Conservation (phyloP, 495 filamentous ascomycete genomes). For the Acidiella bohemica region DNA sequence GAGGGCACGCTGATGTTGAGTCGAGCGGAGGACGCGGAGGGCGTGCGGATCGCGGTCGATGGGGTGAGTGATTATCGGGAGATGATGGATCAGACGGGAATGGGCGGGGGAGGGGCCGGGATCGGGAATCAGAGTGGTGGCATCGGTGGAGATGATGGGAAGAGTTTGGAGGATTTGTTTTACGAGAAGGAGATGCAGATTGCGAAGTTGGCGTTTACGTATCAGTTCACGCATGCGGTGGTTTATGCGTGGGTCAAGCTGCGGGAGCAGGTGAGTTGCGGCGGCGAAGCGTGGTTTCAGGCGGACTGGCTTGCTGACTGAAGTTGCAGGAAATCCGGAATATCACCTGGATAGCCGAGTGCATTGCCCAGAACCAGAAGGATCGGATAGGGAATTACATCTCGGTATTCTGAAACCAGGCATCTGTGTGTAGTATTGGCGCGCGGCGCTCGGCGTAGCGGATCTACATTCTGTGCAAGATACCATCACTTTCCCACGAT, state of each 20-base stretch:
- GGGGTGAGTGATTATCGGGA: conserved; percentile 81
- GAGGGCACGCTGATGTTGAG: conserved; percentile 92
- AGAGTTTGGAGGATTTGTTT: conserved; percentile 92
- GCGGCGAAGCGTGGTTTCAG: too few species aligned
- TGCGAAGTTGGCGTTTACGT: conserved; percentile 83
- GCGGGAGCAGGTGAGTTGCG: conserved; percentile 74
- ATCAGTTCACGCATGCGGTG: conserved; percentile 89
- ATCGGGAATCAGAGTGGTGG: conserved; percentile 77
- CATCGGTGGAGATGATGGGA: conserved; percentile 52
- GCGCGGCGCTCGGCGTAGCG: too few species aligned
- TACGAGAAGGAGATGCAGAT: conserved; percentile 99
- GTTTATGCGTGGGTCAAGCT: conserved; percentile 98
- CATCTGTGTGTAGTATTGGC: too few species aligned
- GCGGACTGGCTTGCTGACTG: too few species aligned
- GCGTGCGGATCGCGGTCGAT: conserved; percentile 82
- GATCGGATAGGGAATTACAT: conserved; percentile 82
- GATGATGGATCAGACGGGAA: conserved; percentile 85
- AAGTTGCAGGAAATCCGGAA: conserved; percentile 81
- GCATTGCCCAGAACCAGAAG: conserved; percentile 99
- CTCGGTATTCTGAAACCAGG: conserved; percentile 3
- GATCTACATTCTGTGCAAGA: too few species aligned
- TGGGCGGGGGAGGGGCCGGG: conserved; percentile 52
- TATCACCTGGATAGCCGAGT: conserved; percentile 98
- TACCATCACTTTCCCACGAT: too few species aligned
- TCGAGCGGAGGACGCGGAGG: conserved; percentile 88